A percentile compares a stretch with the other conserved stretches of the same genome.
phyloP scores from a whole-genome alignment of 305 asterid genomes.

The Fraxinus dipetala region DNA sequence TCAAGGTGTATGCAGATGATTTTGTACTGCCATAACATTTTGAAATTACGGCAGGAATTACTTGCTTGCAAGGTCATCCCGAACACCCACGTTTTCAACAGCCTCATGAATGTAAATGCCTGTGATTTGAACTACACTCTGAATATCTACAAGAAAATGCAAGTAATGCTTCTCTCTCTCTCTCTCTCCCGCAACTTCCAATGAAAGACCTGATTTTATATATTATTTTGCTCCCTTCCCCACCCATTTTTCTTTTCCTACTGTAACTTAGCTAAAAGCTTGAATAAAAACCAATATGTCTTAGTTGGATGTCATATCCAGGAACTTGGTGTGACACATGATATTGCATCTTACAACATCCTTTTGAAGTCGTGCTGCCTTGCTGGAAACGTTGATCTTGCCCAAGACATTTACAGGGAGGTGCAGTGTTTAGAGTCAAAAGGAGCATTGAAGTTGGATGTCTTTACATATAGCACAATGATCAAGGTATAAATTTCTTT shows the following conservation, averaged over 20 bases:
- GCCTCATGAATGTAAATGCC: slow-evolving; percentile 95
- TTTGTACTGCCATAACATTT: slow-evolving; percentile 24
- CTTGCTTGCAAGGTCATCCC: slow-evolving; percentile 60
- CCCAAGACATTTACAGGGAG: slow-evolving; percentile 64
- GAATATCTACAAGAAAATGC: slow-evolving; percentile 69
- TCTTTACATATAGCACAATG: slow-evolving; percentile 91
- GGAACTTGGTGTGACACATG: slow-evolving; percentile 69
- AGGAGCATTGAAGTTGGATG: slow-evolving; percentile 74
- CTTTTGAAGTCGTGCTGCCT: slow-evolving; percentile 81
- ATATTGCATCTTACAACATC: slow-evolving; percentile 77
- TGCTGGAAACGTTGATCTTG: slow-evolving; percentile 79
- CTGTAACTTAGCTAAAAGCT: slow-evolving; percentile 6
- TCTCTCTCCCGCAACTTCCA: neutral
- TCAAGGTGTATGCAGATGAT: slow-evolving; percentile 19
- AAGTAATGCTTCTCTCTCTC: slow-evolving; percentile 44
- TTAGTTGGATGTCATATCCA: slow-evolving; percentile 34
- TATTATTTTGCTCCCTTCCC: neutral
- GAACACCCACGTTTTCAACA: slow-evolving; percentile 71
- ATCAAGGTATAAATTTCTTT: slow-evolving; percentile 56
- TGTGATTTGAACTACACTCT: slow-evolving; percentile 71
- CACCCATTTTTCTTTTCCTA: slow-evolving; percentile 8
- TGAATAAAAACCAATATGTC: slow-evolving; percentile 19
- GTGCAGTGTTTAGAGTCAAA: slow-evolving; percentile 53
- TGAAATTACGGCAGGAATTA: slow-evolving; percentile 60
- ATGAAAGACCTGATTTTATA: neutral